Evolutionary conservation across 306 rosid genomes (phyloP), one percentile per base, ranked within the genome.

Genomic region (Fragaria iinumae): DNA sequence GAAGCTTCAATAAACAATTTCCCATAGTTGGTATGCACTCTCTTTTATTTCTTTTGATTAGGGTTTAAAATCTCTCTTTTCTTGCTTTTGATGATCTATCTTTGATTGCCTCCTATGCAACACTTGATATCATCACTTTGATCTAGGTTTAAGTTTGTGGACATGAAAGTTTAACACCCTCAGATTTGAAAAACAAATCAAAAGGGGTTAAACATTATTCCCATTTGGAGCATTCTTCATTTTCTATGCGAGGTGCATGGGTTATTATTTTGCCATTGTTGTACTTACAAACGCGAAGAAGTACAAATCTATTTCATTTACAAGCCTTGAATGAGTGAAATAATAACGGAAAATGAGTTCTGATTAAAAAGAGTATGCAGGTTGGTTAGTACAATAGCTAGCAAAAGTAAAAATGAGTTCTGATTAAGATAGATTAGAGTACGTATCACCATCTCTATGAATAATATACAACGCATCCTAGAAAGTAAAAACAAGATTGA

Each of bases 11-110:
- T 74, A 74, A 74, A 74, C 13, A 47, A 29, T 45, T 45, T 45
- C 47, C 47, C 60, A 62, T 67, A 50, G 52, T n/a, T 67, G 71
- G 71, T 67, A 67, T 43, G 45, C 11, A 43, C 71, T 20, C 20
- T 34, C 25, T 39, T 66, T 18, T 3, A 20, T 67, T 38, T 17
- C 4, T 18, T 20, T 34, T 36, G 3, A 62, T 13, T 29, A 62
- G 20, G 67, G 39, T 62, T 62, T 13, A 1, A 8, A 12, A 5
- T 13, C 41, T 14, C 9, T 62, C 18, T 27, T 62, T 11, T 62
- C 38, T 62, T 62, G 34, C 36, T 27, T 59, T 23, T 23, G 48
- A 44, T 23, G 48, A 44, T 25, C 13, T 23, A 4, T 59, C 66
- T 27, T 29, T 62, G 38, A 59, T 59, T 56, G 11, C 27, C 25